Evolutionary conservation across 2,329 filamentous ascomycete genomes (phyloP).

Genomic region (Paradendryphiella salina): DNA sequence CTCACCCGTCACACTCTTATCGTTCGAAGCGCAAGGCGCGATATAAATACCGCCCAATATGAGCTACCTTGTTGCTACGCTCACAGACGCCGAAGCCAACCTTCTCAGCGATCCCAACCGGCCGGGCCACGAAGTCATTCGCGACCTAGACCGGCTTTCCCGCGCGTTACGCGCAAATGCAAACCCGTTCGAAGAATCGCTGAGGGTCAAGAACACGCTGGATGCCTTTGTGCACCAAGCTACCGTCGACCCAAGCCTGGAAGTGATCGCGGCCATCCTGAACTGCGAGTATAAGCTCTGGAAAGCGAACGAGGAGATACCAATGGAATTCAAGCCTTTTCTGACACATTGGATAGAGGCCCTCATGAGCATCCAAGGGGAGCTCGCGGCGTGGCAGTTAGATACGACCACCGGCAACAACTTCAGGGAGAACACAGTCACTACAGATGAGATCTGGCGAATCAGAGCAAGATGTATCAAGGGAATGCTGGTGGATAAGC

Average conservation of each 20-base stretch:
- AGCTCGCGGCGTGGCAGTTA: neutral
- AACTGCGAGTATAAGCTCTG: slow-evolving; percentile 46
- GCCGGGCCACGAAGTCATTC: slow-evolving; percentile 19
- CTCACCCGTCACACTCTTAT: slow-evolving; percentile 14
- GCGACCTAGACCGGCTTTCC: slow-evolving; percentile 12
- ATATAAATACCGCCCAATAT: slow-evolving; percentile 27
- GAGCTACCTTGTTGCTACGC: slow-evolving; percentile 29
- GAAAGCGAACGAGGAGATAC: slow-evolving; percentile 33
- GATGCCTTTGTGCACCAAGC: slow-evolving; percentile 33
- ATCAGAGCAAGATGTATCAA: slow-evolving; percentile 36
- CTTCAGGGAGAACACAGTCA: slow-evolving; percentile 7
- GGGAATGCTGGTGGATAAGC: slow-evolving; percentile 21
- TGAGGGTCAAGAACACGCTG: slow-evolving; percentile 38
- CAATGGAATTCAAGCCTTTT: slow-evolving; percentile 45
- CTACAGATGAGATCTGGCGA: slow-evolving; percentile 21
- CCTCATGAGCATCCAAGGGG: slow-evolving; percentile 23
- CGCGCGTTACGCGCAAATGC: neutral
- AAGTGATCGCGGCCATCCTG: slow-evolving; percentile 33
- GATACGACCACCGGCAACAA: neutral
- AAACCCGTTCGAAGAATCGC: slow-evolving; percentile 18
- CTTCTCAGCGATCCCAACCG: slow-evolving; percentile 28
- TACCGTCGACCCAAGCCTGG: slow-evolving; percentile 22
- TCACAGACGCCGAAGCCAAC: slow-evolving; percentile 31
- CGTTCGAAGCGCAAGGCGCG: slow-evolving; percentile 23
- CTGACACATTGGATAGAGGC: slow-evolving; percentile 49